These are phyloP conservation scores for Talaromyces islandicus DNA, from an alignment of 2,329 filamentous ascomycete genomes.

Conservation along the genomic window DNA sequence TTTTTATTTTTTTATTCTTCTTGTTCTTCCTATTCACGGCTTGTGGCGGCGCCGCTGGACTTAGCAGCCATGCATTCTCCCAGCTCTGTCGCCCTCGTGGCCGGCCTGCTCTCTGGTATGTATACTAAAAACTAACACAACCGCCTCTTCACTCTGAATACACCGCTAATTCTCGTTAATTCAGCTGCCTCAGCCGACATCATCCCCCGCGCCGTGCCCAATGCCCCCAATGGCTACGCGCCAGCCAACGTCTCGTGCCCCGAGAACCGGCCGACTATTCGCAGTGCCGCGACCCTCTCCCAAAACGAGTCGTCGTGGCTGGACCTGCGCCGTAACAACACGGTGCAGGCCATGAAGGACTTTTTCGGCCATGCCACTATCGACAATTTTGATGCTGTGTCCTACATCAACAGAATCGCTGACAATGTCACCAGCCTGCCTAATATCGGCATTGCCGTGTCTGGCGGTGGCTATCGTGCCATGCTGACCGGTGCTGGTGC, in stretches of 20 bases:
- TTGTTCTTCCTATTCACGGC: neutral
- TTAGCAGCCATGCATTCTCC: neutral
- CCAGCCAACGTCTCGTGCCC: slow-evolving; percentile 67
- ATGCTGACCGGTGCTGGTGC: slow-evolving; percentile 77
- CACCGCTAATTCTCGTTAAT: neutral
- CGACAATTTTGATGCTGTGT: slow-evolving; percentile 62
- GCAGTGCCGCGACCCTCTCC: slow-evolving; percentile 59
- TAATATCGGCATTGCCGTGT: slow-evolving; percentile 70
- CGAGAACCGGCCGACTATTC: slow-evolving; percentile 60
- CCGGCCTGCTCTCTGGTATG: slow-evolving; percentile 6
- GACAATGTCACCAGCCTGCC: slow-evolving; percentile 52
- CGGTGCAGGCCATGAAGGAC: slow-evolving; percentile 66
- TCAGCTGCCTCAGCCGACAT: neutral
- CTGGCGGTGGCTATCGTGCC: slow-evolving; percentile 82
- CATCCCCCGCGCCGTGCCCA: slow-evolving; percentile 41
- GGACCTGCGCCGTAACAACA: slow-evolving; percentile 62
- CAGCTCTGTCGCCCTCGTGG: slow-evolving; percentile 1
- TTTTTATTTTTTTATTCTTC: neutral
- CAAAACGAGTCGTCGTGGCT: slow-evolving; percentile 70
- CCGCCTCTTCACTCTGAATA: neutral
- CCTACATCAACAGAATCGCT: slow-evolving; percentile 59
- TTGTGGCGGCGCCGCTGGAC: neutral
- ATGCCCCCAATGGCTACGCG: slow-evolving; percentile 64
- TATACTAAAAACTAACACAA: neutral
- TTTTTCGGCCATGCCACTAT: slow-evolving; percentile 68